A percentile compares a stretch with the other conserved stretches of the same genome.
Evolutionary conservation across 352 stramenopile genomes (phyloP).

Genomic region (Phytophthora fragariae): DNA sequence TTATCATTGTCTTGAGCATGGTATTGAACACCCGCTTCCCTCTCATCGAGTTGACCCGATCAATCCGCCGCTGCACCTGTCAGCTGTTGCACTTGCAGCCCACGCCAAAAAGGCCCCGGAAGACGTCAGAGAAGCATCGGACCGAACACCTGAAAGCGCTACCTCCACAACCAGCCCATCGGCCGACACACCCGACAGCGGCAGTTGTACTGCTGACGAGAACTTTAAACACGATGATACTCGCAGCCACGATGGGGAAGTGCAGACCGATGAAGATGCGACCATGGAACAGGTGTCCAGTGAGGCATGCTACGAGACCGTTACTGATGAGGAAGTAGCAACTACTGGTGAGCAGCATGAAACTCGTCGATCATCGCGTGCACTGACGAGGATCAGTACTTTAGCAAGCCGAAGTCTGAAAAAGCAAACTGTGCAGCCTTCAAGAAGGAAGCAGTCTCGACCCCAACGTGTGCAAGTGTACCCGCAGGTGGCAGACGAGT

Average conservation of each 20-base stretch:
- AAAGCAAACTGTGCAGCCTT: conserved; percentile 34
- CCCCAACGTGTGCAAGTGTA: conserved; percentile 36
- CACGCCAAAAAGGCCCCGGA: conserved; percentile 20
- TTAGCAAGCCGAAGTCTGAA: conserved; percentile 63
- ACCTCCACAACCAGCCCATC: conserved; percentile 20
- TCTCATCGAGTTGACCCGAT: conserved; percentile 65
- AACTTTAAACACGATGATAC: conserved; percentile 10
- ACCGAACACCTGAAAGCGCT: conserved; percentile 24
- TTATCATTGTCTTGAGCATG: conserved; percentile 93
- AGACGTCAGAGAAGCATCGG: conserved; percentile 12
- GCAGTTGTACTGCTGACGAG: conserved; percentile 20
- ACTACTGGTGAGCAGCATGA: conserved; percentile 33
- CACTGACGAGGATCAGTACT: conserved; percentile 63
- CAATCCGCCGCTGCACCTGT: conserved; percentile 58
- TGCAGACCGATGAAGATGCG: conserved; percentile 30
- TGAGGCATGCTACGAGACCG: conserved; percentile 27
- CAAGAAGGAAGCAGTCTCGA: conserved; percentile 36
- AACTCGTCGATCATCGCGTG: conserved; percentile 63
- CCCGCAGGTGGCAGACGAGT: conserved; percentile 50
- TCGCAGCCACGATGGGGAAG: conserved; percentile 8
- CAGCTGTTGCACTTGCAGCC: conserved; percentile 42
- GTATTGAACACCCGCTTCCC: conserved; percentile 81
- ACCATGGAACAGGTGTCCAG: conserved; percentile 7
- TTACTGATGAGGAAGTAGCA: conserved; percentile 29
- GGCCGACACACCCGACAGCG: conserved; percentile 15